Conservation (phyloP, 208 protist species). For the Trypanosoma rangeli region DNA sequence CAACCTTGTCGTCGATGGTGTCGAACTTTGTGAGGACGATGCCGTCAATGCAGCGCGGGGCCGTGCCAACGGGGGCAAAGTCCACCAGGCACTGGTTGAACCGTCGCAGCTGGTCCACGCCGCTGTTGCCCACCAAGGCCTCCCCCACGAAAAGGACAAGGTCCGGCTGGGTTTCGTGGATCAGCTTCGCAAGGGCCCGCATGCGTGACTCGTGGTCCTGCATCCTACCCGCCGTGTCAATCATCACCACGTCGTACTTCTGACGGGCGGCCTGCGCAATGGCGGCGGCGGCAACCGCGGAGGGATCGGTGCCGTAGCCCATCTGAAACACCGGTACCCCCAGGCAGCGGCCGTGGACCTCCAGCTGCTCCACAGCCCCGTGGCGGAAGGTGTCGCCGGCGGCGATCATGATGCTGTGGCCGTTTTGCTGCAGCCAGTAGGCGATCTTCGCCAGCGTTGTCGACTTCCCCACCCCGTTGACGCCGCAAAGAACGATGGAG, state of each 20-base stretch:
- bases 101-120: constrained; percentile 97
- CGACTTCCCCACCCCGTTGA: constrained; percentile 99
- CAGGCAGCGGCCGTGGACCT: constrained; percentile 94
- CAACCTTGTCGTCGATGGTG: constrained; percentile 99
- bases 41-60: constrained; percentile 97
- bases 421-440: constrained; percentile 96
- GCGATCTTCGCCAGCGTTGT: constrained; percentile 98
- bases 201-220: constrained; percentile 99
- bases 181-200: constrained; percentile 97
- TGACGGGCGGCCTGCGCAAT: constrained; percentile 88
- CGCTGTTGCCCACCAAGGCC: constrained; percentile 99
- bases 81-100: constrained; percentile 98
- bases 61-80: constrained; percentile 71
- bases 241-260: constrained; percentile 96
- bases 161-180: constrained; percentile 97
- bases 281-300: constrained; percentile 92
- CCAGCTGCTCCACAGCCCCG: constrained; percentile 99
- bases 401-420: constrained; percentile 93
- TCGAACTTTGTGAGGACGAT: constrained; percentile 99
- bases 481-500: constrained; percentile 97
- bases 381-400: constrained; percentile 99
- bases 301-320: constrained; percentile 97
- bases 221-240: constrained; percentile 99
- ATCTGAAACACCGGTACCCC: constrained; percentile 94
- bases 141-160: constrained; percentile 99